Conservation (phyloP, 1,139 yeast species). For the Yamadazyma spencermartinsiae region DNA sequence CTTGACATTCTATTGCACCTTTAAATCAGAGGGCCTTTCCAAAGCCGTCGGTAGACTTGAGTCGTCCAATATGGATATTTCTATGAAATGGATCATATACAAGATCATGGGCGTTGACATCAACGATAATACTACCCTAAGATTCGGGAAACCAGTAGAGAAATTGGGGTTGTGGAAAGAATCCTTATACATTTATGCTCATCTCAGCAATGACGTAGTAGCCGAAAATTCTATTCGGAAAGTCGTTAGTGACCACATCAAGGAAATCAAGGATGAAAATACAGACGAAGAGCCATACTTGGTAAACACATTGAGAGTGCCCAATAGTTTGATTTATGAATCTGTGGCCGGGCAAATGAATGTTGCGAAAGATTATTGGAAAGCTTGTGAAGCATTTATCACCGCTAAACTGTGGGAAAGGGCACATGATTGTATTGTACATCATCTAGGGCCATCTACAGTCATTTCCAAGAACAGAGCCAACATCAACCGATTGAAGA, state of each 20-base stretch:
- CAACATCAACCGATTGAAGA: constrained; percentile 34
- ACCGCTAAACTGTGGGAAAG: constrained; percentile 60
- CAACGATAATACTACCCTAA: constrained; percentile 43
- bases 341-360: constrained; percentile 50
- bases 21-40: constrained; percentile 4
- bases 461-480: constrained; percentile 47
- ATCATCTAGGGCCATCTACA: constrained; percentile 67
- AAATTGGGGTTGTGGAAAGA: constrained; percentile 54
- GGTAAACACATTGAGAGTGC: constrained; percentile 41
- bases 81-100: constrained; percentile 58
- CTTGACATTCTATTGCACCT: constrained; percentile 21
- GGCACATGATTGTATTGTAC: constrained; percentile 61
- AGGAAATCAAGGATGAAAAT: constrained; percentile 28
- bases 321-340: constrained; percentile 47
- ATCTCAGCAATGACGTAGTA: constrained; percentile 44
- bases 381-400: constrained; percentile 62
- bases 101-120: constrained; percentile 34
- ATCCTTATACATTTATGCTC: constrained; percentile 60
- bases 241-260: constrained; percentile 50
- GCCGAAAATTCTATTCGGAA: constrained; percentile 42
- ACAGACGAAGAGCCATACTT: constrained; percentile 35
- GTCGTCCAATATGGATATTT: constrained; percentile 21
- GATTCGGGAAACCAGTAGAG: constrained; percentile 57
- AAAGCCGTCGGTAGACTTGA: constrained; percentile 11
- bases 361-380: constrained; percentile 47